Conservation (phyloP, 106 monocot species). For the Phalaenopsis aphrodite region DNA sequence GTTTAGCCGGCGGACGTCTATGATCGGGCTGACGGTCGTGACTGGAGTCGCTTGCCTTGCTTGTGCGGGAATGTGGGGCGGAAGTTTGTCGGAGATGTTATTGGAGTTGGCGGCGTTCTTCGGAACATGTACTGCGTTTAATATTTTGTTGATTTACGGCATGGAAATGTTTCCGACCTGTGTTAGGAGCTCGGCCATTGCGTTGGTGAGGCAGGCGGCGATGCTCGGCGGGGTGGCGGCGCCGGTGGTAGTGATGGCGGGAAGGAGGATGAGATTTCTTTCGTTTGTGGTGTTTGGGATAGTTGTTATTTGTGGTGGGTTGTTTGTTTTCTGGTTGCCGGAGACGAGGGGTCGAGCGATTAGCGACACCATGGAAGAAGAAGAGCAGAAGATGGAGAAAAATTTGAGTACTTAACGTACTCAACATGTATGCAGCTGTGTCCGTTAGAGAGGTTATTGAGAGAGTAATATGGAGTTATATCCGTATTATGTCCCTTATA, state of each 20-base stretch:
- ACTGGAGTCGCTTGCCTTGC: constrained; percentile 32
- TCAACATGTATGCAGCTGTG: too few species aligned
- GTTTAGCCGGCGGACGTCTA: constrained; percentile 34
- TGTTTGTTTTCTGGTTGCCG: constrained; percentile 24
- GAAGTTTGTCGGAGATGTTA: neutral
- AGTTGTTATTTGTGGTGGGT: constrained; percentile 20
- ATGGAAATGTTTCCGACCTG: constrained; percentile 23
- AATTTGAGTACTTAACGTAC: too few species aligned
- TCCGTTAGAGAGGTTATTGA: too few species aligned
- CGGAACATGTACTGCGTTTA: constrained; percentile 46
- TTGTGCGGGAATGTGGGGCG: constrained; percentile 13
- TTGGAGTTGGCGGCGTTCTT: constrained; percentile 59
- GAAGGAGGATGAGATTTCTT: constrained; percentile 12
- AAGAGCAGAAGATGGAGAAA: constrained; percentile 14
- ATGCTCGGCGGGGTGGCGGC: constrained; percentile 47
- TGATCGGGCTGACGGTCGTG: constrained; percentile 20
- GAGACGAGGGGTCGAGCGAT: constrained; percentile 32
- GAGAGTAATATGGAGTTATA: too few species aligned
- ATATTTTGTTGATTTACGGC: constrained; percentile 29
- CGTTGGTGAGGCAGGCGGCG: constrained; percentile 34
- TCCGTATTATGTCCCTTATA: too few species aligned
- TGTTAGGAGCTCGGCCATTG: constrained; percentile 50
- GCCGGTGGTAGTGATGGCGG: constrained; percentile 40
- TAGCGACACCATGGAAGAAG: constrained; percentile 43
- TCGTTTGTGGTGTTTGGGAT: constrained; percentile 35